A percentile compares a stretch with the other conserved stretches of the same genome.
These are phyloP conservation scores for Chytriomyces sp. DNA, from an alignment of 192 early-diverging fungal species.

Conservation along the genomic window DNA sequence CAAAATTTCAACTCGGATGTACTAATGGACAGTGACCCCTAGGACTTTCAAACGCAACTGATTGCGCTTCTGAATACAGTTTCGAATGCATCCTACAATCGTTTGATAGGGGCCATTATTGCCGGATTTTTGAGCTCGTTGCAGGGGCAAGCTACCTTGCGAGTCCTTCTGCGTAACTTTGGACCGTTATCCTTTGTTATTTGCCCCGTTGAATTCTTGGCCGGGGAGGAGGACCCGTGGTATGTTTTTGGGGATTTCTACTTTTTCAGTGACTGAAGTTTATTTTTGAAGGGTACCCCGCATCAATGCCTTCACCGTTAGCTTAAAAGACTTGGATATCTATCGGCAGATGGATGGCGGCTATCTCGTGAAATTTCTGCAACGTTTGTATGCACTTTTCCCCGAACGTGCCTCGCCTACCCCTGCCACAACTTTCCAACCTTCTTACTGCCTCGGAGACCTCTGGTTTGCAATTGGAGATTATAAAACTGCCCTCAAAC, in stretches of 20 bases:
- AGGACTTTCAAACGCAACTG: constrained; percentile 17
- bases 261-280: too few species aligned
- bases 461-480: constrained; percentile 11
- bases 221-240: background rate
- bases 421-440: background rate
- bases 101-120: constrained; percentile 7
- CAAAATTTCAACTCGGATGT: background rate
- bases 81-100: background rate
- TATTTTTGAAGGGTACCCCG: background rate
- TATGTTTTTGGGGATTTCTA: background rate
- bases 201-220: background rate
- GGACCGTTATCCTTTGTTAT: constrained; percentile 1
- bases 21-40: background rate
- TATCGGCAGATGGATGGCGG: background rate
- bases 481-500: background rate
- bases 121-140: constrained; percentile 3
- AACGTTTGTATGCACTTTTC: background rate
- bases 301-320: background rate
- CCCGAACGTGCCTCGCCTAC: background rate
- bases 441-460: constrained; percentile 7
- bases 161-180: constrained; percentile 18
- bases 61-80: background rate
- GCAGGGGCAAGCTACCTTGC: too few species aligned
- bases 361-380: constrained; percentile 17
- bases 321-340: background rate